These are phyloP conservation scores for Fagus sylvatica DNA, from an alignment of 306 rosid genomes.

Conservation along the genomic window DNA sequence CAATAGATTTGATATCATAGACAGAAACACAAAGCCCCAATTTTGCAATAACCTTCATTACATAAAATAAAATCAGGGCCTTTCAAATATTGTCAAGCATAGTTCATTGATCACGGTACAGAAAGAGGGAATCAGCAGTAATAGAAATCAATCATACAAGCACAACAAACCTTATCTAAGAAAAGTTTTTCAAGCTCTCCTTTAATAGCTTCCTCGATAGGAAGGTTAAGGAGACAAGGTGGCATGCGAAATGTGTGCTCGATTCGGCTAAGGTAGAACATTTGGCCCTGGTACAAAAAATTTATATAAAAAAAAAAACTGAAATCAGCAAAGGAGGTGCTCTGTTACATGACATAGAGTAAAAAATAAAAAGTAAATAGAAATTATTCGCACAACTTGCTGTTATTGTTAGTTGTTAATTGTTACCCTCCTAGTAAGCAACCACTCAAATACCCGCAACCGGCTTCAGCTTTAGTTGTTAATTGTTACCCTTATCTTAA, in stretches of 20 bases:
- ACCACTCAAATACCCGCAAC: too few species aligned
- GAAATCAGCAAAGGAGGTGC: not conserved
- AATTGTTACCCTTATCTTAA: too few species aligned
- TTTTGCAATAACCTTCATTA: slow-evolving; percentile 65
- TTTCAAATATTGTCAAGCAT: not conserved
- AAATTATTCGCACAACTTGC: too few species aligned
- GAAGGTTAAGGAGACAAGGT: slow-evolving; percentile 58
- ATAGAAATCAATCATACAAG: slow-evolving; percentile 14
- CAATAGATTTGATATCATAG: slow-evolving; percentile 66
- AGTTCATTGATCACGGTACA: not conserved
- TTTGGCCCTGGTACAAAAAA: slow-evolving; percentile 22
- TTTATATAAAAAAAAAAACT: not conserved
- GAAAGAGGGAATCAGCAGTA: not conserved
- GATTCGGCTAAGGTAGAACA: slow-evolving; percentile 81
- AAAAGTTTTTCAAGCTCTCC: slow-evolving; percentile 75
- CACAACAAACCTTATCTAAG: slow-evolving; percentile 60
- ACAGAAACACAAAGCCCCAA: slow-evolving; percentile 82
- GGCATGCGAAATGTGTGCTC: slow-evolving; percentile 75
- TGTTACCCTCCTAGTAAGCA: too few species aligned
- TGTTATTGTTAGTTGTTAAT: too few species aligned
- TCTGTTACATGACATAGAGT: too few species aligned
- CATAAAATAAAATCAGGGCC: slow-evolving; percentile 19
- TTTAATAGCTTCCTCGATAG: slow-evolving; percentile 59
- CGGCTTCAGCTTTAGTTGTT: too few species aligned
- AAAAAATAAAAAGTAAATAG: too few species aligned